A percentile compares a stretch with the other conserved stretches of the same genome.
These are phyloP conservation scores for Periconia sp. DNA, from an alignment of 2,329 filamentous ascomycete species.

Conservation along the genomic window DNA sequence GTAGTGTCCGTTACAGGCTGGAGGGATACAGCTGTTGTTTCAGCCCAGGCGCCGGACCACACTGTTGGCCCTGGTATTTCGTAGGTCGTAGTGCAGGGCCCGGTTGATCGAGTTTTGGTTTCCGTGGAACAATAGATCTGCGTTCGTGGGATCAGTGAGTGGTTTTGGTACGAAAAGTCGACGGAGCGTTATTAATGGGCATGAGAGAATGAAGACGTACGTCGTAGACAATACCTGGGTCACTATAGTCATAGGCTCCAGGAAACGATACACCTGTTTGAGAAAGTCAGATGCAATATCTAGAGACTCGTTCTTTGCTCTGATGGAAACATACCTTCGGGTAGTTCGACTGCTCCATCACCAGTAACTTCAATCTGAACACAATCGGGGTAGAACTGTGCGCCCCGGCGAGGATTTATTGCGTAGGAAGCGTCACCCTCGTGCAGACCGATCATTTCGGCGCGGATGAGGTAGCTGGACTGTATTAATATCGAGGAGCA, in stretches of 20 bases:
- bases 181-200: conserved; percentile 12
- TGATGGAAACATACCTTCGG: conserved; percentile 14
- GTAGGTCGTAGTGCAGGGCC: conserved; percentile 34
- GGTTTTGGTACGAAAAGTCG: neutral
- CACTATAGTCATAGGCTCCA: conserved; percentile 41
- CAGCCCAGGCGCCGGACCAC: conserved; percentile 35
- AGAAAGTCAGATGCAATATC: neutral
- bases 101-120: conserved; percentile 28
- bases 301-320: neutral
- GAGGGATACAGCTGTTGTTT: conserved; percentile 36
- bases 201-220: conserved; percentile 16
- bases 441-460: conserved; percentile 49
- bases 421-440: conserved; percentile 37
- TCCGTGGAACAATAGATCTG: conserved; percentile 42
- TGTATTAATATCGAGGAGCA: conserved; percentile 17
- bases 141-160: neutral
- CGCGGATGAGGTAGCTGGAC: conserved; percentile 46
- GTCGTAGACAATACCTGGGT: conserved; percentile 41
- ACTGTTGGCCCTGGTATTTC: conserved; percentile 46
- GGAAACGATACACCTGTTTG: conserved; percentile 47
- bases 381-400: conserved; percentile 49
- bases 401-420: conserved; percentile 27
- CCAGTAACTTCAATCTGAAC: conserved; percentile 44
- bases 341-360: conserved; percentile 29
- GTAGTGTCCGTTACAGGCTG: conserved; percentile 30